Evolutionary conservation across 148 eudicot genomes (phyloP).

Genomic region (Arctostaphylos glauca): DNA sequence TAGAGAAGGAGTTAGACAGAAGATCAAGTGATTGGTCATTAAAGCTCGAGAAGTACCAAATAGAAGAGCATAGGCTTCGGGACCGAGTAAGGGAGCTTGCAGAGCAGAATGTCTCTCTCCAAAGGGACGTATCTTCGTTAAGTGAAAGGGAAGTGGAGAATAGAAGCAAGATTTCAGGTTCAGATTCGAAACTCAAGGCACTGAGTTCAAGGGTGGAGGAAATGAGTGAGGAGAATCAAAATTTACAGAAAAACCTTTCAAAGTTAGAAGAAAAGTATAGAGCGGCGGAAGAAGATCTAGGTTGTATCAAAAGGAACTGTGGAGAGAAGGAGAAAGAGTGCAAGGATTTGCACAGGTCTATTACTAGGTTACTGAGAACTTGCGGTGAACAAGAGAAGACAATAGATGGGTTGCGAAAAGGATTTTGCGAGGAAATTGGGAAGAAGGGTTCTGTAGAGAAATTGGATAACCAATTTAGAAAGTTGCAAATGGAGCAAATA

Average conservation of each 20-base stretch:
- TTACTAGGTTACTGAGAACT: conserved; percentile 60
- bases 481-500: conserved; percentile 71
- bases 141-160: conserved; percentile 54
- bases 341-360: conserved; percentile 63
- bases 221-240: conserved; percentile 52
- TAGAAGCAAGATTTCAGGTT: conserved; percentile 31
- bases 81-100: conserved; percentile 90
- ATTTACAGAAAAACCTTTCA: conserved; percentile 40
- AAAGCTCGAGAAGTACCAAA: conserved; percentile 67
- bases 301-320: conserved; percentile 45
- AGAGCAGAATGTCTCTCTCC: conserved; percentile 88
- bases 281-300: conserved; percentile 61
- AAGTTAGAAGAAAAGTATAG: conserved; percentile 56
- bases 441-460: conserved; percentile 40
- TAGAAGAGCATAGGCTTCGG: conserved; percentile 87
- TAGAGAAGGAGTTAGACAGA: conserved; percentile 86
- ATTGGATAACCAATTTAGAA: conserved; percentile 53
- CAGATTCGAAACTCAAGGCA: conserved; percentile 56
- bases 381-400: conserved; percentile 86
- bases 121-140: conserved; percentile 78
- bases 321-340: conserved; percentile 73
- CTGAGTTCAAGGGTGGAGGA: conserved; percentile 52
- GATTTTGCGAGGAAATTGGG: conserved; percentile 51
- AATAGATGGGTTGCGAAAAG: conserved; percentile 65
- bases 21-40: conserved; percentile 88